Evolutionary conservation across 2,329 filamentous ascomycete species (phyloP).

Genomic region (Phyllosticta capitalensis): DNA sequence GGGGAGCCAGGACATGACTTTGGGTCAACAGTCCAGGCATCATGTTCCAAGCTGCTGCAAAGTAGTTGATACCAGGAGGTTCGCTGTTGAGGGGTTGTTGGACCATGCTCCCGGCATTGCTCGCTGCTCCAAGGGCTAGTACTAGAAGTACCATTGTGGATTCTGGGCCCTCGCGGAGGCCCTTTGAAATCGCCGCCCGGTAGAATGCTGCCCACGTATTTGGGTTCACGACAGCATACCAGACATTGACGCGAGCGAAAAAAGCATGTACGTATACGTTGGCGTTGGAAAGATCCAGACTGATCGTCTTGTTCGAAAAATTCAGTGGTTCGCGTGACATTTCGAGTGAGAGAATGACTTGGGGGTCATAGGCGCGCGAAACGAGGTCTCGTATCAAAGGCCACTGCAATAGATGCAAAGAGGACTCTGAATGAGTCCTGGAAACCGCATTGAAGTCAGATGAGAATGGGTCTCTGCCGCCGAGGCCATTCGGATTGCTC

Average conservation of each 20-base stretch:
- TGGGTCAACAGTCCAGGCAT: conserved; percentile 70
- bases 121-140: conserved; percentile 66
- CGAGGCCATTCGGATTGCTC: conserved; percentile 45
- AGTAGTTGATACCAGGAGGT: conserved; percentile 68
- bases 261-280: conserved; percentile 68
- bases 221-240: conserved; percentile 79
- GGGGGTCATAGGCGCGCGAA: conserved; percentile 66
- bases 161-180: conserved; percentile 69
- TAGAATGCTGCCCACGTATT: conserved; percentile 72
- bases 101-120: conserved; percentile 66
- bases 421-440: conserved; percentile 72
- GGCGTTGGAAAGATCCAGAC: conserved; percentile 65
- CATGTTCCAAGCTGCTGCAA: conserved; percentile 69
- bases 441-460: conserved; percentile 78
- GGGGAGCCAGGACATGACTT: conserved; percentile 67
- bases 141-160: conserved; percentile 76
- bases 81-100: conserved; percentile 59
- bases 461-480: conserved; percentile 56
- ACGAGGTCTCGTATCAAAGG: conserved; percentile 71
- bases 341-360: conserved; percentile 72
- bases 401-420: conserved; percentile 69
- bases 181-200: conserved; percentile 61
- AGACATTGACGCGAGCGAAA: conserved; percentile 72
- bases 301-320: conserved; percentile 44
- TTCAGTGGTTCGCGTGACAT: conserved; percentile 69